phyloP scores from a whole-genome alignment of 116 monocot species.

The Trichopus zeylanicus region DNA sequence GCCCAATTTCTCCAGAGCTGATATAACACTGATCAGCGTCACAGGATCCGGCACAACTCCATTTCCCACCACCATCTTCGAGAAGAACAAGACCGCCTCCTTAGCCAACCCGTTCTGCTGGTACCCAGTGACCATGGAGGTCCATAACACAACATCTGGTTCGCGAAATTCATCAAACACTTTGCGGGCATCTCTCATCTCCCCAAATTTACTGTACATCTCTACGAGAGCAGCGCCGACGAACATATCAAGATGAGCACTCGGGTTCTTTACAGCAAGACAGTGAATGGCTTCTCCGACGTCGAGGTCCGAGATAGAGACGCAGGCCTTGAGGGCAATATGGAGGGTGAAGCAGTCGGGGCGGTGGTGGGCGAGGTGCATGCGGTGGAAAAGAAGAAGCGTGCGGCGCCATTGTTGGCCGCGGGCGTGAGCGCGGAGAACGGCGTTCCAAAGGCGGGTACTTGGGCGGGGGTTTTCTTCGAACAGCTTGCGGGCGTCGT shows the following conservation, averaged over 20 bases:
- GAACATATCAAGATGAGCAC: conserved; percentile 21
- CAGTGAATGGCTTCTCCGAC: conserved; percentile 36
- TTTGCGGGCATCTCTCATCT: conserved; percentile 28
- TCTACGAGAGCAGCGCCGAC: conserved; percentile 50
- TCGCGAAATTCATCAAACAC: conserved; percentile 35
- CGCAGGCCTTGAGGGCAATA: conserved; percentile 39
- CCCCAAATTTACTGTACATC: conserved; percentile 39
- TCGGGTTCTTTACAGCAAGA: conserved; percentile 9
- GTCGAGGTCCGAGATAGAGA: conserved; percentile 9
- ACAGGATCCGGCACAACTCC: conserved; percentile 32
- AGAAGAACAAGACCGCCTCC: conserved; percentile 41
- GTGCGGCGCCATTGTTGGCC: conserved; percentile 31
- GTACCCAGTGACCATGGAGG: conserved; percentile 52
- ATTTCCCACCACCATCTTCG: conserved; percentile 25
- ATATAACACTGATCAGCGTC: conserved; percentile 35
- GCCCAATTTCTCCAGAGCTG: conserved; percentile 36
- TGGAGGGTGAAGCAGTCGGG: conserved; percentile 41
- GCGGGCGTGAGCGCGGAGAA: conserved; percentile 35
- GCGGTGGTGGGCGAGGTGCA: neutral
- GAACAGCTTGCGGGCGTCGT: conserved; percentile 32
- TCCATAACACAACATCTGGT: conserved; percentile 55
- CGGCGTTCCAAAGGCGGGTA: conserved; percentile 38
- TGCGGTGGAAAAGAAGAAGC: conserved; percentile 23
- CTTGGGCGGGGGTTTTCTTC: conserved; percentile 41
- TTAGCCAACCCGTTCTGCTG: conserved; percentile 35